Conservation (phyloP, 1,284 basidiomycete species). For the Rhodotorula sp. region DNA sequence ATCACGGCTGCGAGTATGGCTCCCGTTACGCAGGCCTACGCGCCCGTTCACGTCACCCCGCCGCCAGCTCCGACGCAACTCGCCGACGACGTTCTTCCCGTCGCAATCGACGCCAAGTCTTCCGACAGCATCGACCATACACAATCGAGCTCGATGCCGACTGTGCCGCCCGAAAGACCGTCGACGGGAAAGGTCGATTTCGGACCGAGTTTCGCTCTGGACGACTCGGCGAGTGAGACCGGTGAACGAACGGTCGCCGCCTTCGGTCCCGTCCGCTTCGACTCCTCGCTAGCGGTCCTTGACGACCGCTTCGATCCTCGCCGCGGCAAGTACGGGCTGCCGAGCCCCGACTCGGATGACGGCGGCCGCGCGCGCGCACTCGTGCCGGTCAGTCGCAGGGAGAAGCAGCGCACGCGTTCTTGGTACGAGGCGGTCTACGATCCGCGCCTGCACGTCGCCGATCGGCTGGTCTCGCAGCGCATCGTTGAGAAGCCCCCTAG, state of each 20-base stretch:
- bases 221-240: neutral
- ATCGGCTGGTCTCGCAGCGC: conserved; percentile 1
- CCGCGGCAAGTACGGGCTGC: conserved; percentile 67
- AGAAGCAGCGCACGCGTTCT: neutral
- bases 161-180: no score
- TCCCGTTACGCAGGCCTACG: neutral
- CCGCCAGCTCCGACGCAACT: neutral
- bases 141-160: no score
- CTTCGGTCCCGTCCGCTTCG: conserved; percentile 71
- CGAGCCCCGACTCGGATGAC: conserved; percentile 54
- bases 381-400: neutral
- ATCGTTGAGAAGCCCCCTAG: no score
- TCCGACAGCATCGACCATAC: no score
- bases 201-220: neutral
- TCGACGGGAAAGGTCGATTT: neutral
- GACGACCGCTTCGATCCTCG: conserved; percentile 66
- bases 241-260: neutral
- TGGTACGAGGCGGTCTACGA: conserved; percentile 35
- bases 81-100: no score
- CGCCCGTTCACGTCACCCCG: neutral
- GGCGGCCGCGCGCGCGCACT: neutral
- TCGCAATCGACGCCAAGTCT: no score
- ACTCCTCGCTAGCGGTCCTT: conserved; percentile 58
- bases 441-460: conserved; percentile 25
- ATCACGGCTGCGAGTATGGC: neutral